phyloP scores from a whole-genome alignment of 2,329 filamentous ascomycete genomes.

The Rutstroemia sp. region DNA sequence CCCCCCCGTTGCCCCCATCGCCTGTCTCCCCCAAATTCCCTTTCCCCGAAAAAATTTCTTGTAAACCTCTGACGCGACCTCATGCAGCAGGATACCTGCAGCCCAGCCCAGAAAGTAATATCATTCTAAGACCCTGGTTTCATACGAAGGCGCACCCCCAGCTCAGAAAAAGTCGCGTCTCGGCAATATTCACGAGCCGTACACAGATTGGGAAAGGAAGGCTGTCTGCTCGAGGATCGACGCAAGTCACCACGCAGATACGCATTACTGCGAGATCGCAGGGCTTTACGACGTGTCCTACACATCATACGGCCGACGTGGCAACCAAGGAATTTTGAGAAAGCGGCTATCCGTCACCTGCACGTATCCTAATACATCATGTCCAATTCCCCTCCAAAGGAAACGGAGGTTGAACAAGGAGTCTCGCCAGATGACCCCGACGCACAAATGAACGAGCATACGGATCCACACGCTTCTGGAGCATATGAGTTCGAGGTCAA shows the following conservation, averaged over 20 bases:
- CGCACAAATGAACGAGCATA: constrained; percentile 75
- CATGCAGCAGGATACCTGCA: constrained; percentile 11
- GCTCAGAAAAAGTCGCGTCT: constrained; percentile 14
- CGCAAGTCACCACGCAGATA: constrained; percentile 15
- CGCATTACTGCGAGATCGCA: constrained; percentile 19
- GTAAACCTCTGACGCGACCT: constrained; percentile 11
- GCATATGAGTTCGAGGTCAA: constrained; percentile 97
- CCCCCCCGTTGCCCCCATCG: background rate
- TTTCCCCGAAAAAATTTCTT: background rate
- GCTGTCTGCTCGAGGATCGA: constrained; percentile 22
- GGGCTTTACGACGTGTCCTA: constrained; percentile 17
- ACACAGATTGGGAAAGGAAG: constrained; percentile 18
- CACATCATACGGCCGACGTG: constrained; percentile 25
- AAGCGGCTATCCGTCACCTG: constrained; percentile 30
- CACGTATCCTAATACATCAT: constrained; percentile 68
- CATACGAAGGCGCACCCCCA: constrained; percentile 14
- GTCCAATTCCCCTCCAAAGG: constrained; percentile 94
- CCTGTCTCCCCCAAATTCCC: background rate
- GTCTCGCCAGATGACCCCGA: constrained; percentile 86
- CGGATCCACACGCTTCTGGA: constrained; percentile 33
- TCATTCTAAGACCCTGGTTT: constrained; percentile 14
- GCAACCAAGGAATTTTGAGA: constrained; percentile 27
- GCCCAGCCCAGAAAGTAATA: constrained; percentile 9
- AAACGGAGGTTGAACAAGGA: constrained; percentile 79
- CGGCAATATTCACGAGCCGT: constrained; percentile 22